Conservation (phyloP, 192 early-diverging fungal genomes). For the Backusella macrospora region DNA sequence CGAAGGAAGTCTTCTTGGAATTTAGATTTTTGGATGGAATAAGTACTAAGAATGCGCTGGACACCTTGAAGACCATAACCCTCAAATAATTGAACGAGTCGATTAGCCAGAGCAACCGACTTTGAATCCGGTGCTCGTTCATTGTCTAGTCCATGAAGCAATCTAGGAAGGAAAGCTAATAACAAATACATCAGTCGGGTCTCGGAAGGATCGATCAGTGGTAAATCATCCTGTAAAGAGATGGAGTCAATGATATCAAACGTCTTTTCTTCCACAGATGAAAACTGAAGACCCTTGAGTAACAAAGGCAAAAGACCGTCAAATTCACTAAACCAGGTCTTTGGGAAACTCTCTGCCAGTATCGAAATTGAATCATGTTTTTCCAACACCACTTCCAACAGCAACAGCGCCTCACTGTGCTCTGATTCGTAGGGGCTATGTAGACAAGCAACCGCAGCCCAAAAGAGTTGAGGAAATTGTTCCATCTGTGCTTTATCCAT, state of each 20-base stretch:
- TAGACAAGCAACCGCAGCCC: slow-evolving; percentile 75
- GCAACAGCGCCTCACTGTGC: slow-evolving; percentile 65
- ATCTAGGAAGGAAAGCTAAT: slow-evolving; percentile 67
- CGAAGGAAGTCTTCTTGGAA: slow-evolving; percentile 75
- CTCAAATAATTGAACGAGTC: slow-evolving; percentile 54
- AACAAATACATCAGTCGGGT: slow-evolving; percentile 64
- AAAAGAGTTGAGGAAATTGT: slow-evolving; percentile 81
- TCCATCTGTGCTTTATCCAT: slow-evolving; percentile 59
- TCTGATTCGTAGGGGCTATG: slow-evolving; percentile 78
- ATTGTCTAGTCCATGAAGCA: slow-evolving; percentile 70
- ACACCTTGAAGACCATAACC: slow-evolving; percentile 51
- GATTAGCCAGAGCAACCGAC: slow-evolving; percentile 54
- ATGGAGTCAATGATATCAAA: slow-evolving; percentile 61
- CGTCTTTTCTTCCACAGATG: slow-evolving; percentile 55
- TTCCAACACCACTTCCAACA: slow-evolving; percentile 65
- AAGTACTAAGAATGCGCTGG: slow-evolving; percentile 57
- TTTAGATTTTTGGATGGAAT: slow-evolving; percentile 66
- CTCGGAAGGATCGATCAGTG: slow-evolving; percentile 63
- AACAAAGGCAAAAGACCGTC: slow-evolving; percentile 75
- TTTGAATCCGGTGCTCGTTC: slow-evolving; percentile 46
- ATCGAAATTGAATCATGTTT: slow-evolving; percentile 51
- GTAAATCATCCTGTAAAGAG: slow-evolving; percentile 55
- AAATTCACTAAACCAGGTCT: slow-evolving; percentile 76
- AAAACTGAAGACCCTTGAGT: slow-evolving; percentile 68
- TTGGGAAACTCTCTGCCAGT: slow-evolving; percentile 66